phyloP scores from a whole-genome alignment of 331 rosid species.

The Malus hybrid region DNA sequence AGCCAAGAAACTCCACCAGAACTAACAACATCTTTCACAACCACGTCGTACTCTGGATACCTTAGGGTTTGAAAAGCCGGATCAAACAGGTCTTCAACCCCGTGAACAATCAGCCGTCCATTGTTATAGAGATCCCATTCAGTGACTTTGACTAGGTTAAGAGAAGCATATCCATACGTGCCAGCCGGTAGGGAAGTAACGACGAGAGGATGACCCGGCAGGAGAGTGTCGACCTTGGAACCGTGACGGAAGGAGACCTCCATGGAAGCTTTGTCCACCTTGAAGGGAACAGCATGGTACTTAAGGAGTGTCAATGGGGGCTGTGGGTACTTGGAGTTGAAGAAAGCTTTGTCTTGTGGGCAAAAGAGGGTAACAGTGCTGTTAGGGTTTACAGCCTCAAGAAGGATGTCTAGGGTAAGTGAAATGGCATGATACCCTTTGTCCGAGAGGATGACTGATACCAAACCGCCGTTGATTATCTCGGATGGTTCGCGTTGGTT shows the following conservation, averaged over 20 bases:
- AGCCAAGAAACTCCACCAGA: neutral
- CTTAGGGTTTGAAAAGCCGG: neutral
- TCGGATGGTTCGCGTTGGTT: neutral
- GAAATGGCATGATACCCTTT: neutral
- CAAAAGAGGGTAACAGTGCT: neutral
- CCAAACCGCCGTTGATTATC: neutral
- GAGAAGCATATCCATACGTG: neutral
- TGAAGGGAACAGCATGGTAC: neutral
- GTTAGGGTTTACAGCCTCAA: neutral
- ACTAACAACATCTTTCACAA: neutral
- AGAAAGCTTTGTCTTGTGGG: neutral
- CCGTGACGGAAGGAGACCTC: neutral
- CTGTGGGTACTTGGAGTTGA: neutral
- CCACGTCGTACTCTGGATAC: neutral
- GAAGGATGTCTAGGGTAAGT: neutral
- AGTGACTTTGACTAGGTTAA: neutral
- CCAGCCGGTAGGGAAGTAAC: neutral
- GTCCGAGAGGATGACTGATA: neutral
- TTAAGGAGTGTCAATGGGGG: constrained; percentile 1
- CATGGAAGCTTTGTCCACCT: neutral
- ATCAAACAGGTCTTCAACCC: neutral
- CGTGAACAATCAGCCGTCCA: neutral
- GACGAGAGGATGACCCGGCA: neutral
- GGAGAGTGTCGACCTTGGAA: neutral
- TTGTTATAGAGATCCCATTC: neutral